A percentile compares a stretch with the other conserved stretches of the same genome.
Conservation (phyloP, 1,284 basidiomycete genomes). For the Sanghuangporus baumii region DNA sequence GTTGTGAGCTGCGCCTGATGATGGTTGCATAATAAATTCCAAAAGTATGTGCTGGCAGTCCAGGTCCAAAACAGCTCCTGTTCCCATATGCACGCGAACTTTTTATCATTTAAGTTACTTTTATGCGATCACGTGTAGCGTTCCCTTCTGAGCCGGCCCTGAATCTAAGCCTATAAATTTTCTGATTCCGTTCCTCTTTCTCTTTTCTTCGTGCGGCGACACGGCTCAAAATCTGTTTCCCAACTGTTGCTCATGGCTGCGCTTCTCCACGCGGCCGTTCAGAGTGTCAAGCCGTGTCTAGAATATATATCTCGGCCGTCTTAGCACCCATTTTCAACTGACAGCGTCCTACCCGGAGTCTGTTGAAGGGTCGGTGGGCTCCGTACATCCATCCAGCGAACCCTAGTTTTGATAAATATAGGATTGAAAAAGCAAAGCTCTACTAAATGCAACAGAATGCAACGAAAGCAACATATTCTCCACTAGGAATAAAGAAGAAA, state of each 20-base stretch:
- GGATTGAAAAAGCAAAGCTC: neutral
- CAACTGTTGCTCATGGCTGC: conserved; percentile 77
- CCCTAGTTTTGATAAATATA: neutral
- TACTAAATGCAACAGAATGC: neutral
- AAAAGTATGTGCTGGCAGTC: neutral
- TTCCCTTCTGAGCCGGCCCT: neutral
- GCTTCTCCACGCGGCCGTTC: conserved; percentile 59
- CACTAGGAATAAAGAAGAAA: neutral
- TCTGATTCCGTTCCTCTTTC: conserved; percentile 21
- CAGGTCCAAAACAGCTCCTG: neutral
- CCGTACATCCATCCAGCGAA: conserved; percentile 41
- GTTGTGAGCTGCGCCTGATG: neutral
- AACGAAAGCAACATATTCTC: neutral
- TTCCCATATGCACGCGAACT: neutral
- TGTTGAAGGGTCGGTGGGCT: conserved; percentile 71
- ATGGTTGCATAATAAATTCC: neutral
- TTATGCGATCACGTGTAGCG: neutral
- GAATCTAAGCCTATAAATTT: conserved; percentile 27
- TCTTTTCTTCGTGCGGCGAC: conserved; percentile 65
- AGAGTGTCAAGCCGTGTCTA: conserved; percentile 80
- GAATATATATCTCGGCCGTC: conserved; percentile 60
- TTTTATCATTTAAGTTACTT: neutral
- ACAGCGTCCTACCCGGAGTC: conserved; percentile 27
- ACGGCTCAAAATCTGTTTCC: conserved; percentile 63
- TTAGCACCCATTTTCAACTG: conserved; percentile 57